Percentiles rank a stretch among this genome's conserved stretches.
phyloP scores from a whole-genome alignment of 768 basidiomycete species.

The Kwoniella pini region DNA sequence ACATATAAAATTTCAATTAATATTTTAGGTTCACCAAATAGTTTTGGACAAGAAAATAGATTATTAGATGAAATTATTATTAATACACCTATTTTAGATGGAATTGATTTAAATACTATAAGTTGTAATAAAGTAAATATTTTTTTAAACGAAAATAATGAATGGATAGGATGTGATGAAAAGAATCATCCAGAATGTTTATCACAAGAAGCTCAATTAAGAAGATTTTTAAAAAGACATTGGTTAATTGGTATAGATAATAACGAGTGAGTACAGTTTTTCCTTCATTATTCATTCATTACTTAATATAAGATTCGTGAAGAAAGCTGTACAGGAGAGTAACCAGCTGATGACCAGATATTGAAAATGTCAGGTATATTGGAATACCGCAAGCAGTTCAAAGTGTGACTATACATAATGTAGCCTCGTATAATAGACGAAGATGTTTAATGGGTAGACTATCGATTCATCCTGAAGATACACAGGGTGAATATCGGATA shows the following conservation, averaged over 20 bases:
- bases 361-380: neutral
- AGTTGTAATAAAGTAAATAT: constrained; percentile 1
- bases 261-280: neutral
- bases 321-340: no score
- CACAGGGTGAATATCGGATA: no score
- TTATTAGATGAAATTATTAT: constrained; percentile 8
- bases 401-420: neutral
- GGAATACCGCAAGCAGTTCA: neutral
- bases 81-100: constrained; percentile 5
- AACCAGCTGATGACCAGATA: no score
- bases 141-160: neutral
- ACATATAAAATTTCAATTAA: constrained; percentile 4
- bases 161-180: neutral
- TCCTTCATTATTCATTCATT: neutral
- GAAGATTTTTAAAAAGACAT: constrained; percentile 5
- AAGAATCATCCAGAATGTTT: constrained; percentile 1
- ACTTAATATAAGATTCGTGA: neutral
- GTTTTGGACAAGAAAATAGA: constrained; percentile 6
- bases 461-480: neutral
- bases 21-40: neutral
- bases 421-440: neutral
- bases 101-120: neutral
- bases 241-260: constrained; percentile 4
- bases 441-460: neutral
- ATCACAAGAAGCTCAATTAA: neutral